Conservation (phyloP, 495 filamentous ascomycete genomes). For the Elasticomyces elasticus region DNA sequence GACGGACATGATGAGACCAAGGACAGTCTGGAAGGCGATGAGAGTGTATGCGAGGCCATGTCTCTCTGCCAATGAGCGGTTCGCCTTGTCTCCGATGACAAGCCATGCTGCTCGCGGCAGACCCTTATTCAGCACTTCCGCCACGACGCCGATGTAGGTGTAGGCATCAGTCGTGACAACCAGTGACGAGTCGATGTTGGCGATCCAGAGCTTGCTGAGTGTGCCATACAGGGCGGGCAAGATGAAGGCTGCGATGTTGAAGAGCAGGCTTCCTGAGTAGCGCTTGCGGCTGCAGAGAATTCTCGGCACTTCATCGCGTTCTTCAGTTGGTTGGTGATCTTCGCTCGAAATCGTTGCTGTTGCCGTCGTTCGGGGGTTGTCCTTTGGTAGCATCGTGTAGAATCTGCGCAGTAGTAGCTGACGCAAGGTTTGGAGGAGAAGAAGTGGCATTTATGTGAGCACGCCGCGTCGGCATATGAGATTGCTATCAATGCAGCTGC, state of each 20-base stretch:
- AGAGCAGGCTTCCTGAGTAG: constrained; percentile 49
- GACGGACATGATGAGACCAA: constrained; percentile 53
- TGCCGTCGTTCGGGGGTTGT: not conserved
- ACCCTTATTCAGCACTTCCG: constrained; percentile 64
- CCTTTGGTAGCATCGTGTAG: constrained; percentile 1
- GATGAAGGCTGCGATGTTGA: constrained; percentile 55
- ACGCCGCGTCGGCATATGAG: not conserved
- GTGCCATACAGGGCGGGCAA: constrained; percentile 62
- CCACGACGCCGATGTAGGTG: constrained; percentile 53
- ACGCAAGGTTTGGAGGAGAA: not conserved
- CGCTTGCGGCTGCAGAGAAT: constrained; percentile 12
- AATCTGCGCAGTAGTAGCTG: not conserved
- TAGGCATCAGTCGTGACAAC: constrained; percentile 62
- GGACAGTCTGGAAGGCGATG: constrained; percentile 46
- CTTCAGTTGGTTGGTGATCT: not conserved
- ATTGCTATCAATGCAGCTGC: not conserved
- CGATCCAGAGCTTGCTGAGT: constrained; percentile 65
- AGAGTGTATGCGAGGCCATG: constrained; percentile 55
- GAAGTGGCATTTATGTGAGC: not conserved
- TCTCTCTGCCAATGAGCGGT: constrained; percentile 42
- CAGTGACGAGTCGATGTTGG: constrained; percentile 52
- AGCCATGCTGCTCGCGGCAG: constrained; percentile 60
- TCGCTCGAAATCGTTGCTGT: not conserved
- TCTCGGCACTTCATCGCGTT: not conserved
- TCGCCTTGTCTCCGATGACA: constrained; percentile 56